Evolutionary conservation across 208 protist genomes (phyloP), one percentile per base, ranked within the genome.

Genomic region (Leishmania martiniquensis): DNA sequence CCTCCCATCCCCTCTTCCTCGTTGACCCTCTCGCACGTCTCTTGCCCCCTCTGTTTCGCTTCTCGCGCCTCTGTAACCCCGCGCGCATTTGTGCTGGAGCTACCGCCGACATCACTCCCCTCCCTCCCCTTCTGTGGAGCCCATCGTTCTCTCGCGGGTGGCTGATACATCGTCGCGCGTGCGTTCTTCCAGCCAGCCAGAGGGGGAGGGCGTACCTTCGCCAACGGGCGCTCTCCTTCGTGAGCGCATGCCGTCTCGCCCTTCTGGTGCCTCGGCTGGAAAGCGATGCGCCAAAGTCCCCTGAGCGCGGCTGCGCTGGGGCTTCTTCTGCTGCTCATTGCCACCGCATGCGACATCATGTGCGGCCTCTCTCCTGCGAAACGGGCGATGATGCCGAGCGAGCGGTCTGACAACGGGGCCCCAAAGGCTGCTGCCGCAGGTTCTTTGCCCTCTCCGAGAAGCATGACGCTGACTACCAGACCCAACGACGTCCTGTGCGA

Each of bases 281-380:
- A 6, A 32, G 10, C 45, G 67, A 22, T 42, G 67, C 29, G 4
- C 2, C 6, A 42, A 45, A 39, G 63, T 42, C 37, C 65, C 39
- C 45, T 45, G 47, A 49, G 37, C 70, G 47, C 25, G 13, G 2
- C 45, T 2, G 49, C 37, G 0, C 34, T 81, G 29, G 34, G 60
- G 17, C 13, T 76, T 2, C 0, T 66, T 39, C 39, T 71, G 42
- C 70, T 72, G 1, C 45, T 72, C 3, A 6, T 59, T 60, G 29
- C 55, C 13, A 55, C 72, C 10, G 17, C 45, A 32, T n/a, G 57
- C 12, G 42, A 55, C 49, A n/a, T 66, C 6, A 47, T 81, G 32
- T 77, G 42, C 67, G 54, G n/a, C 15, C 45, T 76, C 57, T 34
- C 37, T 52, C 39, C 78, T 55, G 55, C 4, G 1, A 74, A 78